Conservation (phyloP, 768 basidiomycete genomes). For the Kwoniella newhampshirensis region DNA sequence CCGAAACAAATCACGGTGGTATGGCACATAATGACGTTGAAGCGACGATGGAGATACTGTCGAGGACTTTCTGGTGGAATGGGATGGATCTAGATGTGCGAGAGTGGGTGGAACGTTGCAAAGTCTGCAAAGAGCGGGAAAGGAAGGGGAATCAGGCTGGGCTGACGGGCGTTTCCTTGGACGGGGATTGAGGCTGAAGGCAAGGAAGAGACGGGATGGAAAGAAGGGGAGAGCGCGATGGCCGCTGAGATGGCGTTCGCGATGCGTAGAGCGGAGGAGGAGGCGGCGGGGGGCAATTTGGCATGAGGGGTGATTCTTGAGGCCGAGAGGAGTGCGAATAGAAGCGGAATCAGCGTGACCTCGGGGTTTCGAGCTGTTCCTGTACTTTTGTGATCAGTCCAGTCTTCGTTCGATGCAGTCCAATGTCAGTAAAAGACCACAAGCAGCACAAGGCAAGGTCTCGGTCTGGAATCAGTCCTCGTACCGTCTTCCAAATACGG, state of each 20-base stretch:
- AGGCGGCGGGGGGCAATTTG: background rate
- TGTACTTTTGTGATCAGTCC: too few relatives aligned
- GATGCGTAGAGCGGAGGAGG: conserved; percentile 13
- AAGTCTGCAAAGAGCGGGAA: conserved; percentile 39
- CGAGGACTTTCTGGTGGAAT: conserved; percentile 44
- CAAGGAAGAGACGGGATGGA: background rate
- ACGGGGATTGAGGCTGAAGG: background rate
- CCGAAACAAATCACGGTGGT: background rate
- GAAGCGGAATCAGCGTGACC: too few relatives aligned
- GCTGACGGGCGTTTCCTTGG: background rate
- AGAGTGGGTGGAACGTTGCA: conserved; percentile 21
- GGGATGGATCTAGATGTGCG: conserved; percentile 36
- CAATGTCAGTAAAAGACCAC: too few relatives aligned
- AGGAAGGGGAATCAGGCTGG: background rate
- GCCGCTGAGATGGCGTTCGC: conserved; percentile 17
- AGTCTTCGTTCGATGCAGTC: too few relatives aligned
- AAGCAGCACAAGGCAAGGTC: too few relatives aligned
- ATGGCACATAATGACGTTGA: conserved; percentile 24
- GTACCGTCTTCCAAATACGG: too few relatives aligned
- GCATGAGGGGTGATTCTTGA: background rate
- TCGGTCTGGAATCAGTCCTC: too few relatives aligned
- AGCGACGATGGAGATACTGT: conserved; percentile 22
- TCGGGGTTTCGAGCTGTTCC: too few relatives aligned
- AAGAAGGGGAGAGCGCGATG: conserved; percentile 3
- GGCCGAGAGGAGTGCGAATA: too few relatives aligned